These are phyloP conservation scores for Helichrysum umbraculigerum DNA, from an alignment of 129 eudicot species.

Conservation along the genomic window DNA sequence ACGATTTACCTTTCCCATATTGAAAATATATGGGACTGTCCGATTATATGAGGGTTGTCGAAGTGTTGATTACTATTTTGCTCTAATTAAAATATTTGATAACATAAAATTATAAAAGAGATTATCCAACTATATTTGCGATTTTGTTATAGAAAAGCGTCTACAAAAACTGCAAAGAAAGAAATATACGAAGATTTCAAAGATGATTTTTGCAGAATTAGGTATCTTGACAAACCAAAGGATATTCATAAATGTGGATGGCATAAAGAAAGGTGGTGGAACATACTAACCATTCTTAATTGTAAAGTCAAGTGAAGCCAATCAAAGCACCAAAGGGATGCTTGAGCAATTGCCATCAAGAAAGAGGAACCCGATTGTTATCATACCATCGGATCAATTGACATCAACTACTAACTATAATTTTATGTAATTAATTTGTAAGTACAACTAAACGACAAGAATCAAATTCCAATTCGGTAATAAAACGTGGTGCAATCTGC, in stretches of 20 bases:
- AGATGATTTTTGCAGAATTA: background rate
- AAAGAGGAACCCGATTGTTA: background rate
- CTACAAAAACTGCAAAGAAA: background rate
- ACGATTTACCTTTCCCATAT: too few relatives aligned
- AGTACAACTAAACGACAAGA: background rate
- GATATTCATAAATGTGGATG: background rate
- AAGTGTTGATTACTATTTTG: too few relatives aligned
- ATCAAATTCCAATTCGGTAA: background rate
- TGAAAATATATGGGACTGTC: too few relatives aligned
- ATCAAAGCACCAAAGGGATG: background rate
- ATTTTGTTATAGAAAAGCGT: background rate
- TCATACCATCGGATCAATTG: background rate
- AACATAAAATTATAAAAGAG: too few relatives aligned
- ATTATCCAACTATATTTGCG: too few relatives aligned
- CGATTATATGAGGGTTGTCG: too few relatives aligned
- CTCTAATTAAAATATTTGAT: too few relatives aligned
- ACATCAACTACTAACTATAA: conserved; percentile 13
- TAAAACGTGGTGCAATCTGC: background rate
- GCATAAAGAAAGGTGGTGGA: background rate
- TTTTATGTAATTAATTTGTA: too few relatives aligned
- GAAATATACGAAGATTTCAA: background rate
- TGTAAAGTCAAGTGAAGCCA: background rate
- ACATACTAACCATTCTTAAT: background rate
- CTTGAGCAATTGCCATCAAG: conserved; percentile 14
- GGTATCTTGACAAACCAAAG: conserved; percentile 4